A percentile compares a stretch with the other conserved stretches of the same genome.
Evolutionary conservation across 768 basidiomycete species (phyloP).

Genomic region (Amanita inopinata): DNA sequence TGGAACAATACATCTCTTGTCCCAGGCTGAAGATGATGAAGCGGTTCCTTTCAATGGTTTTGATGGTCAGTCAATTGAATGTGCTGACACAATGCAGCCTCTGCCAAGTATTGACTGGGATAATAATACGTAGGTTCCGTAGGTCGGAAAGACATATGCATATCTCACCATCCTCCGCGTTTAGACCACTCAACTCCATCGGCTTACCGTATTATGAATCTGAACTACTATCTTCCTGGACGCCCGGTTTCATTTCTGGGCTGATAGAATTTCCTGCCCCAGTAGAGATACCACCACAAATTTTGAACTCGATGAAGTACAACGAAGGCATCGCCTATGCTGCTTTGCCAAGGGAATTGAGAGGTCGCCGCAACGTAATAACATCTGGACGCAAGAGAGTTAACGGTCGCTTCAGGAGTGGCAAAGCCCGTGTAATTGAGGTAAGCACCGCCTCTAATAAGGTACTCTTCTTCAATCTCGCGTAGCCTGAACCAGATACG

Average conservation of each 20-base stretch:
- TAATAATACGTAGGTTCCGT: slow-evolving; percentile 56
- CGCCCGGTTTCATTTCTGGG: slow-evolving; percentile 30
- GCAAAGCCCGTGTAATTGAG: slow-evolving; percentile 43
- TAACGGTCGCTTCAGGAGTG: slow-evolving; percentile 79
- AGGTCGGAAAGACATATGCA: neutral
- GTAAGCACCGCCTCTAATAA: slow-evolving; percentile 19
- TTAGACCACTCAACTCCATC: slow-evolving; percentile 81
- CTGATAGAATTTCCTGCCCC: slow-evolving; percentile 54
- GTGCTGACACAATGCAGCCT: slow-evolving; percentile 67
- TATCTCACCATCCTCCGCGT: neutral
- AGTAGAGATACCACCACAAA: slow-evolving; percentile 67
- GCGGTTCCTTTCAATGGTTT: slow-evolving; percentile 79
- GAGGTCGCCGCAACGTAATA: slow-evolving; percentile 75
- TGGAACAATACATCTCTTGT: slow-evolving; percentile 73
- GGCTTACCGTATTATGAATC: slow-evolving; percentile 80
- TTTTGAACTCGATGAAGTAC: slow-evolving; percentile 70
- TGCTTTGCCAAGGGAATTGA: slow-evolving; percentile 74
- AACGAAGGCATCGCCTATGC: slow-evolving; percentile 92
- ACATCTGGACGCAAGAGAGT: slow-evolving; percentile 39
- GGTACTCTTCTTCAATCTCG: neutral
- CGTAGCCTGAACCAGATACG: slow-evolving; percentile 44
- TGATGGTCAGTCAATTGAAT: slow-evolving; percentile 77
- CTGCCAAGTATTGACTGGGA: slow-evolving; percentile 73
- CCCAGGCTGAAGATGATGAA: slow-evolving; percentile 56
- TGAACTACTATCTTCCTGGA: slow-evolving; percentile 68